Conservation (phyloP, 2,329 filamentous ascomycete genomes). For the Trichoderma atrobrunneum region DNA sequence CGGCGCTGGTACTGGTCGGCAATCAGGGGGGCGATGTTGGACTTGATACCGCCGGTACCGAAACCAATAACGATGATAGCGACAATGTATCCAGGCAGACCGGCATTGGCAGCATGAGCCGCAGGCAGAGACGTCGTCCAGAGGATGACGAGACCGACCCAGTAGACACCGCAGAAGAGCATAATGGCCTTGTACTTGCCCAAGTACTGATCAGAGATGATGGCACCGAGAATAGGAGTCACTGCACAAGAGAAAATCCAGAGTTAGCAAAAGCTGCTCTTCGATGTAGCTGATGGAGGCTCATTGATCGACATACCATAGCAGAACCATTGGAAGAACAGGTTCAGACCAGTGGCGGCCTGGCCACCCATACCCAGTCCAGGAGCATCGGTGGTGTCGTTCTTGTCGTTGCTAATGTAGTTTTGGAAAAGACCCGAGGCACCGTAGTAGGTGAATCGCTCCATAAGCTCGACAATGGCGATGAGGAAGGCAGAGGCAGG, state of each 20-base stretch:
- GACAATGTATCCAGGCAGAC: slow-evolving; percentile 51
- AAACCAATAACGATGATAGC: slow-evolving; percentile 62
- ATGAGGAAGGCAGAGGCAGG: slow-evolving; percentile 56
- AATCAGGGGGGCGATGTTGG: slow-evolving; percentile 58
- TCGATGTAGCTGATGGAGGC: not conserved
- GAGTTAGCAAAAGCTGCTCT: not conserved
- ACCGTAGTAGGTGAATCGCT: slow-evolving; percentile 59
- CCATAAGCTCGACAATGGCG: slow-evolving; percentile 53
- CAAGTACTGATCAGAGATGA: slow-evolving; percentile 56
- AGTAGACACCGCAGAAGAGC: slow-evolving; percentile 56
- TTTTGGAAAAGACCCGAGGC: slow-evolving; percentile 55
- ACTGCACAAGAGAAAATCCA: slow-evolving; percentile 23
- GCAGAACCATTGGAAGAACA: slow-evolving; percentile 55
- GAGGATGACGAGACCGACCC: slow-evolving; percentile 54
- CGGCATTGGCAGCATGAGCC: slow-evolving; percentile 36
- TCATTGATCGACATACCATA: slow-evolving; percentile 30
- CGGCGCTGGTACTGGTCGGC: slow-evolving; percentile 64
- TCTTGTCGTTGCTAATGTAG: slow-evolving; percentile 43
- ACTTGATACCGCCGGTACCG: slow-evolving; percentile 68
- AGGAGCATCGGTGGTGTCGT: slow-evolving; percentile 41
- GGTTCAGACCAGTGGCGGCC: slow-evolving; percentile 52
- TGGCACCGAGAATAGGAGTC: slow-evolving; percentile 49
- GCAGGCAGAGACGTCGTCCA: slow-evolving; percentile 48
- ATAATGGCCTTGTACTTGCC: slow-evolving; percentile 63
- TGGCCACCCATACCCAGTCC: slow-evolving; percentile 55